These are phyloP conservation scores for Lachancea waltii DNA, from an alignment of 805 yeast species.

Conservation along the genomic window DNA sequence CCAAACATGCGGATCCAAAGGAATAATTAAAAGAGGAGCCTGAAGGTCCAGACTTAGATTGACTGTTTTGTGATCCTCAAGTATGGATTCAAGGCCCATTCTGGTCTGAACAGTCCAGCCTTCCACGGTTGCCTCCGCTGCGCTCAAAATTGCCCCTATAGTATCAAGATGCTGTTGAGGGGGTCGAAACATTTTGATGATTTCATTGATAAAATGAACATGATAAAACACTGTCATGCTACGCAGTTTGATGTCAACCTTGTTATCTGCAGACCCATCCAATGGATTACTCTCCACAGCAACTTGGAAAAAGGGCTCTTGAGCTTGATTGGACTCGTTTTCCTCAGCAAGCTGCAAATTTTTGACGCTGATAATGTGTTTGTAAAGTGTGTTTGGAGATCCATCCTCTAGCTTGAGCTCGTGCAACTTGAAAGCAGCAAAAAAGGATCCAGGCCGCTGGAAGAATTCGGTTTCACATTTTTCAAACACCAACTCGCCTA, in stretches of 20 bases:
- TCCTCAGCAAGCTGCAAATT: slow-evolving; percentile 39
- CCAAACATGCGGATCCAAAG: slow-evolving; percentile 72
- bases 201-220: slow-evolving; percentile 70
- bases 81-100: slow-evolving; percentile 84
- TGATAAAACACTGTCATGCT: slow-evolving; percentile 90
- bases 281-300: slow-evolving; percentile 83
- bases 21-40: slow-evolving; percentile 86
- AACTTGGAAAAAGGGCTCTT: slow-evolving; percentile 71
- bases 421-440: slow-evolving; percentile 64
- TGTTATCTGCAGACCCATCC: slow-evolving; percentile 77
- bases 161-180: slow-evolving; percentile 83
- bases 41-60: slow-evolving; percentile 83
- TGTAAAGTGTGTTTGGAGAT: slow-evolving; percentile 69
- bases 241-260: slow-evolving; percentile 61
- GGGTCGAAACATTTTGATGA: slow-evolving; percentile 74
- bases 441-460: slow-evolving; percentile 74
- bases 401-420: slow-evolving; percentile 88
- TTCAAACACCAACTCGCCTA: slow-evolving; percentile 77
- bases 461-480: slow-evolving; percentile 68
- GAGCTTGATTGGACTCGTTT: slow-evolving; percentile 25
- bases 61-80: slow-evolving; percentile 90
- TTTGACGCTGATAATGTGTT: slow-evolving; percentile 81
- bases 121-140: slow-evolving; percentile 92
- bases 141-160: slow-evolving; percentile 81
- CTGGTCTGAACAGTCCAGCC: slow-evolving; percentile 86